phyloP scores from a whole-genome alignment of 2,329 filamentous ascomycete genomes.

The Karstenula rhodostoma region DNA sequence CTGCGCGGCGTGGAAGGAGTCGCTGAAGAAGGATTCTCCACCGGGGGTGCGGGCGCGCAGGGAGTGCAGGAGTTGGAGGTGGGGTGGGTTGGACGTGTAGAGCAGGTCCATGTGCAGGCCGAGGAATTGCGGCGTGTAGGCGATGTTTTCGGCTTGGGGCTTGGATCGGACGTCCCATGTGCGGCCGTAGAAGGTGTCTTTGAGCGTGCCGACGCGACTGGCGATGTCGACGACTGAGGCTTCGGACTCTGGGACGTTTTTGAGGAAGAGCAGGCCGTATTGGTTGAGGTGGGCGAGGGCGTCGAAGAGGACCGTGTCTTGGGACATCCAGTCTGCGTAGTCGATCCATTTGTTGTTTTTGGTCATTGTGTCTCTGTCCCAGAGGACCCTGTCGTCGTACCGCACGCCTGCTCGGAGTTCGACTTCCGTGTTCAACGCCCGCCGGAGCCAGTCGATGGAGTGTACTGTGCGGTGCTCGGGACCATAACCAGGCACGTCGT shows the following conservation, averaged over 20 bases:
- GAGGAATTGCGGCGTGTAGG: slow-evolving; percentile 81
- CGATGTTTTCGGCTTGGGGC: slow-evolving; percentile 86
- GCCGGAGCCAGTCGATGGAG: slow-evolving; percentile 44
- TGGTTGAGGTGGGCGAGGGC: slow-evolving; percentile 69
- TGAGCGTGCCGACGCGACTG: slow-evolving; percentile 76
- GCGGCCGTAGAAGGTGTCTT: slow-evolving; percentile 88
- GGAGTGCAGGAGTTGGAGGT: slow-evolving; percentile 89
- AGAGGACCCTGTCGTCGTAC: slow-evolving; percentile 52
- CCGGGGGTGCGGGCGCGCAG: slow-evolving; percentile 80
- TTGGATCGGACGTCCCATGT: slow-evolving; percentile 91
- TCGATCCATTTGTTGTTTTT: slow-evolving; percentile 65
- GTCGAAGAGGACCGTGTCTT: slow-evolving; percentile 64
- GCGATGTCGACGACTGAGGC: slow-evolving; percentile 73
- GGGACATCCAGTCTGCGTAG: slow-evolving; percentile 75
- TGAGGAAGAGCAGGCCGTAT: slow-evolving; percentile 80
- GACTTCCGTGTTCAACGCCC: slow-evolving; percentile 41
- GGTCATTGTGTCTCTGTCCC: slow-evolving; percentile 58
- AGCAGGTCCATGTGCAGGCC: slow-evolving; percentile 94
- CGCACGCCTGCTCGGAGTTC: slow-evolving; percentile 43
- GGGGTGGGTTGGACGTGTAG: slow-evolving; percentile 81
- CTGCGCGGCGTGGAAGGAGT: slow-evolving; percentile 71
- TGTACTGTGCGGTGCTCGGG: slow-evolving; percentile 53
- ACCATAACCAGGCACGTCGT: slow-evolving; percentile 59
- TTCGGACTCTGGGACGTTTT: slow-evolving; percentile 73
- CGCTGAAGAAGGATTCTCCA: slow-evolving; percentile 86